Evolutionary conservation across 495 filamentous ascomycete species (phyloP).

Genomic region (Bacidia rubella): DNA sequence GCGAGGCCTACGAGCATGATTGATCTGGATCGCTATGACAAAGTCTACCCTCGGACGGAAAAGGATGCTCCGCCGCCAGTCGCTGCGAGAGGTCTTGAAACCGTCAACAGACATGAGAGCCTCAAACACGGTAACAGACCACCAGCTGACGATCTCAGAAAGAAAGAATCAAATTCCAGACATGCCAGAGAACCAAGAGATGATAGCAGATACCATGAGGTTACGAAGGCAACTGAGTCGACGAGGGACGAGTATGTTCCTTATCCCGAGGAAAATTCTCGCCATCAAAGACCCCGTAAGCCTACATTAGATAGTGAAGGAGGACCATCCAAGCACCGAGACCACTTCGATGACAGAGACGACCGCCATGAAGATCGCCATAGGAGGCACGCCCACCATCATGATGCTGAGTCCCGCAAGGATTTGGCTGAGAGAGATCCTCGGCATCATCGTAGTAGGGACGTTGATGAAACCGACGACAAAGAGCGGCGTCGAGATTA

Average conservation of each 20-base stretch:
- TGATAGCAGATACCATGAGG: constrained; percentile 4
- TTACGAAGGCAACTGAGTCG: constrained; percentile 9
- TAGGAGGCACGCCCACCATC: constrained; percentile 11
- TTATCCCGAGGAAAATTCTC: constrained; percentile 10
- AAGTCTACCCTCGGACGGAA: constrained; percentile 26
- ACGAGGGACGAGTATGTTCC: constrained; percentile 11
- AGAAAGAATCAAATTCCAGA: constrained; percentile 4
- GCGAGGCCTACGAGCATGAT: constrained; percentile 50
- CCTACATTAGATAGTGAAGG: constrained; percentile 6
- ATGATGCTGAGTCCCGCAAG: constrained; percentile 7
- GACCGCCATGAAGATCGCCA: constrained; percentile 18
- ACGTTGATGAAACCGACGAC: constrained; percentile 16
- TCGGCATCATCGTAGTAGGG: constrained; percentile 1
- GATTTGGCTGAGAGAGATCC: constrained; percentile 22
- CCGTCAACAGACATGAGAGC: constrained; percentile 24
- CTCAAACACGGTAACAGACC: constrained; percentile 9
- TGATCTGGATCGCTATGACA: constrained; percentile 40
- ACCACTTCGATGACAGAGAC: constrained; percentile 16
- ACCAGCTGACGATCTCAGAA: constrained; percentile 10
- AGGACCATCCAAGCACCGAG: background rate
- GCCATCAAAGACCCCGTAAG: constrained; percentile 15
- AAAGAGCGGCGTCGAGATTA: constrained; percentile 6
- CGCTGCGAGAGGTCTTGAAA: constrained; percentile 50
- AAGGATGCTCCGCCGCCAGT: constrained; percentile 38
- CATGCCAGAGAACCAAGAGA: constrained; percentile 15